Base-by-base conservation (phyloP, 2,329 filamentous ascomycete genomes). In the Phialophora tarda region DNA sequence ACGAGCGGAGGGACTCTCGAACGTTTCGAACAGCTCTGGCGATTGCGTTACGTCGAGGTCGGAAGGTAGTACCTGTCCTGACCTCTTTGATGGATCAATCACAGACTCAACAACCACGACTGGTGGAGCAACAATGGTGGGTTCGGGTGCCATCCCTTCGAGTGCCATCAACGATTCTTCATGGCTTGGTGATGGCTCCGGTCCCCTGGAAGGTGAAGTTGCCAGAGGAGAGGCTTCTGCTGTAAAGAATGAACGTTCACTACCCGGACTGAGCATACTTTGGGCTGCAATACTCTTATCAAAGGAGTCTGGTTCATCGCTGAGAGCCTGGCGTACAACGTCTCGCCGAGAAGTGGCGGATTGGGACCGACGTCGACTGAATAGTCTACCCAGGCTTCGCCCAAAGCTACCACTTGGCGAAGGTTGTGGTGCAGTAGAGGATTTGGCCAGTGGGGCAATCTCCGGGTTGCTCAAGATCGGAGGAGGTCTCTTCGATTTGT, bases 401-500 rank as follows among this genome's bases (percentile, higher is more conserved):
- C 67, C 57, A 30, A 72, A 57, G 17, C 61, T 61, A 10, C 61
- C 65, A 59, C 32, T 57, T 24, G 69, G 65, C 1, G 68, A 63
- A 30, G 68, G 63, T 26, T 68, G 63, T 30, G 70, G 70, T 48
- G 44, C 47, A 3, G 68, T 63, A 59, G 65, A 51, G 10, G 64
- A 59, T 26, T 54, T 62, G 17, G 50, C 41, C 53, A 62, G 62
- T 11, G 65, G 24, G 17, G 26, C 24, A 21, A 55, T 30, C n/a
- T 63, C 53, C 5, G 30, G 59, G 41, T 62, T 63, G 28, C 54
- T 62, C 24, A 59, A n/a, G 44, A 73, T 58, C 24, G 71, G 70
- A 54, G 71, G 68, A 21, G 71, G 71, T 41, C 68, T 60, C 53
- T 69, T 73, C 8, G 68, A 59, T 57, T 63, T 71, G 53, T 73